Percentiles rank a stretch among this genome's conserved stretches.
Evolutionary conservation across 1,284 basidiomycete species (phyloP).

Genomic region (Cryptococcus neoformans): DNA sequence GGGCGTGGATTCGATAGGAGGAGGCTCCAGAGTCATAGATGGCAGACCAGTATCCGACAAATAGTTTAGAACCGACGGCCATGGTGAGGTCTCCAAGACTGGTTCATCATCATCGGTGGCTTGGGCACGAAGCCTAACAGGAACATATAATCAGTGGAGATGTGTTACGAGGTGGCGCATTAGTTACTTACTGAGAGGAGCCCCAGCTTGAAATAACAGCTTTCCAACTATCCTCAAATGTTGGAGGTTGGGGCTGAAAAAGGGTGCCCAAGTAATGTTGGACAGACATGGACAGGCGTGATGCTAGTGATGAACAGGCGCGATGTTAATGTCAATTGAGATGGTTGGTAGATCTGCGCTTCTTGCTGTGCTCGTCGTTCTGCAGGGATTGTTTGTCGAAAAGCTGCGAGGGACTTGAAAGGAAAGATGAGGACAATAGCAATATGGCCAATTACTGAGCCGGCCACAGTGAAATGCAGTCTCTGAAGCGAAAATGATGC

Average conservation of each 20-base stretch:
- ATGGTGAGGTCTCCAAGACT: conserved; percentile 9
- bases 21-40: neutral
- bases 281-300: conserved; percentile 7
- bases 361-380: too few species aligned
- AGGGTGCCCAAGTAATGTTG: conserved; percentile 14
- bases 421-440: too few species aligned
- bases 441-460: too few species aligned
- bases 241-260: neutral
- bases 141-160: neutral
- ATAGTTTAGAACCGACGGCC: conserved; percentile 18
- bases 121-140: neutral
- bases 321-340: too few species aligned
- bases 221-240: conserved; percentile 11
- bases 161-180: neutral
- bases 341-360: too few species aligned
- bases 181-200: conserved; percentile 2
- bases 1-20: neutral
- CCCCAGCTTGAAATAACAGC: conserved; percentile 6
- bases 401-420: too few species aligned
- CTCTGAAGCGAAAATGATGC: too few species aligned
- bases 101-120: conserved; percentile 9
- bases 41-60: neutral
- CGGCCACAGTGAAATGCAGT: too few species aligned
- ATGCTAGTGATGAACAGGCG: too few species aligned
- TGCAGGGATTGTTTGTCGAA: too few species aligned